Percentiles rank a stretch among this genome's conserved stretches.
phyloP scores from a whole-genome alignment of 2,329 filamentous ascomycete species.

The Hypoxylon sp. region DNA sequence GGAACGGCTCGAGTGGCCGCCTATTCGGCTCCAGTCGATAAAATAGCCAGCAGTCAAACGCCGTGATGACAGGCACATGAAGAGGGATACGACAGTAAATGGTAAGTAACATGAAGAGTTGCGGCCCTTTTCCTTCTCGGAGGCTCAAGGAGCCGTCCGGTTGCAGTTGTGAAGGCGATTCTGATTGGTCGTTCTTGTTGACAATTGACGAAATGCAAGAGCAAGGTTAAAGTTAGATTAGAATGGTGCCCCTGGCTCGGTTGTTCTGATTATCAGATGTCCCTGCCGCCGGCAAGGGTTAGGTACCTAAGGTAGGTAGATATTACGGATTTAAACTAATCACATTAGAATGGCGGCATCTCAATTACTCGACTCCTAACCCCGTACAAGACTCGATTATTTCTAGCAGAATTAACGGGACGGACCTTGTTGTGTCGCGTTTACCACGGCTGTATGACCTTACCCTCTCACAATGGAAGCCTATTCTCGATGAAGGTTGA shows the following conservation, averaged over 20 bases:
- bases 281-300: neutral
- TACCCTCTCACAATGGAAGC: too few relatives aligned
- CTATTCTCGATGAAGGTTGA: neutral
- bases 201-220: conserved; percentile 11
- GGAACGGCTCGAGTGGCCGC: neutral
- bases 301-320: neutral
- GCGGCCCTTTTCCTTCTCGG: conserved; percentile 14
- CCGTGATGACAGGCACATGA: neutral
- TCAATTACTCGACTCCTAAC: too few relatives aligned
- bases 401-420: too few relatives aligned
- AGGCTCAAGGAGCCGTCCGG: conserved; percentile 23
- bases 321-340: too few relatives aligned
- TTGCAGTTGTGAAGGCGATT: conserved; percentile 10
- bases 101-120: neutral
- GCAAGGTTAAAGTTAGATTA: conserved; percentile 3
- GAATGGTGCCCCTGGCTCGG: conserved; percentile 1
- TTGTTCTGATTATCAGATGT: neutral
- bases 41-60: neutral
- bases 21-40: neutral
- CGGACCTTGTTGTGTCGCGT: too few relatives aligned
- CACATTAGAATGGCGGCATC: too few relatives aligned
- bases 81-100: neutral
- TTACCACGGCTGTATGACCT: too few relatives aligned
- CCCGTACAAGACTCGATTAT: too few relatives aligned
- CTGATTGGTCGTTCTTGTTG: conserved; percentile 26